These are phyloP conservation scores for Trichoderma lentiforme DNA, from an alignment of 2,329 filamentous ascomycete species.

Conservation along the genomic window DNA sequence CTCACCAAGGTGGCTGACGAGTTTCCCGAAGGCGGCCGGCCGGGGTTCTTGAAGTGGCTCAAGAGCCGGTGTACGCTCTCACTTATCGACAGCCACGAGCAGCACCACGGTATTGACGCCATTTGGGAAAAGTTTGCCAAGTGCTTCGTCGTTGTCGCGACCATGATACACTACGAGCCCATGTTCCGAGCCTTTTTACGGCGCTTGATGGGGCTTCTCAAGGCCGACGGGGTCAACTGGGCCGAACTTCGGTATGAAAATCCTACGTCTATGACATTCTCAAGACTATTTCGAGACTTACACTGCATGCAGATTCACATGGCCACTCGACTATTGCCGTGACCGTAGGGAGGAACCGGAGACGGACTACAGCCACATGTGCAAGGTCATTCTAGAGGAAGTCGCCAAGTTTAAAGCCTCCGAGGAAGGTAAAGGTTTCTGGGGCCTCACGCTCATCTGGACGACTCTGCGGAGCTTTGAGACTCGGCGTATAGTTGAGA, in stretches of 20 bases:
- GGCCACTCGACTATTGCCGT: constrained; percentile 66
- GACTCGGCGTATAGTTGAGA: constrained; percentile 65
- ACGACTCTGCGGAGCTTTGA: constrained; percentile 65
- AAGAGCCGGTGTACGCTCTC: constrained; percentile 70
- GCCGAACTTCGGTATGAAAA: constrained; percentile 63
- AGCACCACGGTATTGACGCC: constrained; percentile 78
- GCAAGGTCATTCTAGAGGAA: constrained; percentile 73
- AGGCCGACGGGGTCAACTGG: constrained; percentile 81
- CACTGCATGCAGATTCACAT: constrained; percentile 55
- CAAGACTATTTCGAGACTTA: not conserved
- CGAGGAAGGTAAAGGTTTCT: constrained; percentile 71
- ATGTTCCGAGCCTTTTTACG: constrained; percentile 76
- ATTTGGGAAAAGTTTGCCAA: constrained; percentile 80
- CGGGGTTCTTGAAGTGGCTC: constrained; percentile 75
- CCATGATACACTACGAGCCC: constrained; percentile 83
- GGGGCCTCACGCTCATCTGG: constrained; percentile 84
- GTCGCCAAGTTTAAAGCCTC: constrained; percentile 70
- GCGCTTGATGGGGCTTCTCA: constrained; percentile 65
- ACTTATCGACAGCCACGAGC: constrained; percentile 67
- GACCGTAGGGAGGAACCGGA: constrained; percentile 64
- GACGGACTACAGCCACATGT: constrained; percentile 64
- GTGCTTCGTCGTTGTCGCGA: constrained; percentile 70
- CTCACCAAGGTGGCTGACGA: constrained; percentile 62
- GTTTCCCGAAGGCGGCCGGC: constrained; percentile 69
- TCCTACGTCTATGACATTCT: not conserved